These are phyloP conservation scores for Flaveria brownii DNA, from an alignment of 129 eudicot species.

Conservation along the genomic window DNA sequence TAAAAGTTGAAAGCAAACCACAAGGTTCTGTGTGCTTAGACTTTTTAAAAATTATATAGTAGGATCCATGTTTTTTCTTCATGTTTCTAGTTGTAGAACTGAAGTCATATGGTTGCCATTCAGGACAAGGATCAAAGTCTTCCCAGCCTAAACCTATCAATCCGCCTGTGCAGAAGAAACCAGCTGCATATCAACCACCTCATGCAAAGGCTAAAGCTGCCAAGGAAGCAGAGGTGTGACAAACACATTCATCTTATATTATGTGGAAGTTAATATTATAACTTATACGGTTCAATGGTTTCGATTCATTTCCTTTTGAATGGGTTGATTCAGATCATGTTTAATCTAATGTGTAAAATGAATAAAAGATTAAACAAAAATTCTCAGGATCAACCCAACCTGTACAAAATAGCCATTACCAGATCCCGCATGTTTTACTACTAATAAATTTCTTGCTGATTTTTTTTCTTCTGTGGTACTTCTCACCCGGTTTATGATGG, in stretches of 20 bases:
- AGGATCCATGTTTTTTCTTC: background rate
- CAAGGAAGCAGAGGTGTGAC: constrained; percentile 79
- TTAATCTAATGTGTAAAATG: background rate
- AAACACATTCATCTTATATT: background rate
- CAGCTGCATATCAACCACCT: constrained; percentile 96
- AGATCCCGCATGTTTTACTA: background rate
- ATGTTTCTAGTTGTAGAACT: constrained; percentile 16
- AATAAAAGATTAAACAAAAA: background rate
- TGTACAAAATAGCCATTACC: background rate
- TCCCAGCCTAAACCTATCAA: constrained; percentile 51
- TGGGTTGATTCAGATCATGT: background rate
- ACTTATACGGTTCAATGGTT: background rate
- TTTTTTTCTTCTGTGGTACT: constrained; percentile 3
- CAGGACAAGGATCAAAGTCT: constrained; percentile 76
- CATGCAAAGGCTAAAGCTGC: constrained; percentile 88
- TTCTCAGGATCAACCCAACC: background rate
- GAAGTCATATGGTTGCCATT: constrained; percentile 5
- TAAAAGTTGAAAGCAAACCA: constrained; percentile 58
- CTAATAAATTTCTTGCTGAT: background rate
- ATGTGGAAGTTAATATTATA: background rate
- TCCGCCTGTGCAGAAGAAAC: constrained; percentile 73
- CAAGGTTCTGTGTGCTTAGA: constrained; percentile 46
- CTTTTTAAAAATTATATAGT: background rate
- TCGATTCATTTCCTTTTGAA: background rate
- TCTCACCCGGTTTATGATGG: constrained; percentile 13